Conservation (phyloP, 345 rosid species). For the Acer negundo region DNA sequence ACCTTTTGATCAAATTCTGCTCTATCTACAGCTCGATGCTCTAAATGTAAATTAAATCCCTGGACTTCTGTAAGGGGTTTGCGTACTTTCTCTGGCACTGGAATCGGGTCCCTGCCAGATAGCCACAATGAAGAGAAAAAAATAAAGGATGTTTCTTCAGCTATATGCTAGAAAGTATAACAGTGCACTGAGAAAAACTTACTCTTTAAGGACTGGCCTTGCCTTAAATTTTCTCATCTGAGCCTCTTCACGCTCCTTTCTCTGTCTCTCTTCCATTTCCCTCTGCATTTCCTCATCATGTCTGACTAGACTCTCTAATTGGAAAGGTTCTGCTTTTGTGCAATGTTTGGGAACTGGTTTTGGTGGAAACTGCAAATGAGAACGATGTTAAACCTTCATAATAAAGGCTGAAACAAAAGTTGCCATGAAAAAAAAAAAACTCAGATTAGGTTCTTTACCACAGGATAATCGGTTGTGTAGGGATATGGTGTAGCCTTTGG, state of each 20-base stretch:
- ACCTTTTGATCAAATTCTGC: slow-evolving; percentile 93
- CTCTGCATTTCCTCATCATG: slow-evolving; percentile 88
- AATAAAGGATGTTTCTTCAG: neutral
- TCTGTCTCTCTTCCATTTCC: slow-evolving; percentile 78
- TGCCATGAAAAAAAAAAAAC: neutral
- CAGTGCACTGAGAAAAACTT: slow-evolving; percentile 18
- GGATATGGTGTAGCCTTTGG: slow-evolving; percentile 94
- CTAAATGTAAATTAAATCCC: slow-evolving; percentile 64
- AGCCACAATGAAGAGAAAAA: neutral
- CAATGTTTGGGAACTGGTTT: slow-evolving; percentile 84
- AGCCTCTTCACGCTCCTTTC: slow-evolving; percentile 73
- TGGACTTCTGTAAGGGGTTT: slow-evolving; percentile 87
- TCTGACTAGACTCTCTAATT: slow-evolving; percentile 76
- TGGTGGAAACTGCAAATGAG: slow-evolving; percentile 66
- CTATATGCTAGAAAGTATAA: neutral
- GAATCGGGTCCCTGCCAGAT: slow-evolving; percentile 77
- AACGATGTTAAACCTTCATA: neutral
- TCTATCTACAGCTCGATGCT: slow-evolving; percentile 74
- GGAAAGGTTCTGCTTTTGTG: slow-evolving; percentile 87
- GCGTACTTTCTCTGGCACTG: slow-evolving; percentile 85
- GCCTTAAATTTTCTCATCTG: slow-evolving; percentile 77
- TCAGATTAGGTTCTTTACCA: slow-evolving; percentile 48
- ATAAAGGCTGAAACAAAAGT: neutral
- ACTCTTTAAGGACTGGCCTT: slow-evolving; percentile 79
- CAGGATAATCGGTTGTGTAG: slow-evolving; percentile 92